phyloP scores from a whole-genome alignment of 208 protist species.

The Trypanosoma melophagium region DNA sequence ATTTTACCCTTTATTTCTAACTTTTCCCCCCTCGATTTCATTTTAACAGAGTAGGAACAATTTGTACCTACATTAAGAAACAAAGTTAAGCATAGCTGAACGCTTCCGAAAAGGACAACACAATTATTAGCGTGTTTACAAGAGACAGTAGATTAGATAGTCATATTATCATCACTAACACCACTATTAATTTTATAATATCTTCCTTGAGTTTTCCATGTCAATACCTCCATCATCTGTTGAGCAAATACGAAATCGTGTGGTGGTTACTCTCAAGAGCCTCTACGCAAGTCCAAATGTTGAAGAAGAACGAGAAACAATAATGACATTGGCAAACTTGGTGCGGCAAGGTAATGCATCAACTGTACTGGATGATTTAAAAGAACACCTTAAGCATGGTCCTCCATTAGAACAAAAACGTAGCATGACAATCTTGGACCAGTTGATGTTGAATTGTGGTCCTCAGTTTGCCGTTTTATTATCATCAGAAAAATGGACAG shows the following conservation, averaged over 20 bases:
- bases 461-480: slow-evolving; percentile 74
- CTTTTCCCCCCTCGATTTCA: too few relatives aligned
- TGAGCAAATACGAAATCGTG: slow-evolving; percentile 14
- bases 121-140: too few relatives aligned
- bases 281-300: slow-evolving; percentile 35
- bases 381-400: slow-evolving; percentile 74
- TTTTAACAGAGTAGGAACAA: too few relatives aligned
- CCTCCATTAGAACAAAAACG: slow-evolving; percentile 55
- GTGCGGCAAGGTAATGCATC: slow-evolving; percentile 62
- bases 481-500: slow-evolving; percentile 86
- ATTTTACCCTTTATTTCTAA: too few relatives aligned
- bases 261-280: slow-evolving; percentile 16
- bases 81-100: too few relatives aligned
- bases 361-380: slow-evolving; percentile 74
- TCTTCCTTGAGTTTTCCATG: too few relatives aligned
- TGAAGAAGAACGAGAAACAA: slow-evolving; percentile 53
- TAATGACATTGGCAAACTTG: slow-evolving; percentile 54
- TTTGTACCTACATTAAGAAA: too few relatives aligned
- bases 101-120: too few relatives aligned
- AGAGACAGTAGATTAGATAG: too few relatives aligned
- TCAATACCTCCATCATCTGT: too few relatives aligned
- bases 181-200: too few relatives aligned
- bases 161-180: not conserved
- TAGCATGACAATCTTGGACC: slow-evolving; percentile 76
- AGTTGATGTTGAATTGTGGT: slow-evolving; percentile 68